Evolutionary conservation across 768 basidiomycete species (phyloP).

Genomic region (Leccinum pellstonianum): DNA sequence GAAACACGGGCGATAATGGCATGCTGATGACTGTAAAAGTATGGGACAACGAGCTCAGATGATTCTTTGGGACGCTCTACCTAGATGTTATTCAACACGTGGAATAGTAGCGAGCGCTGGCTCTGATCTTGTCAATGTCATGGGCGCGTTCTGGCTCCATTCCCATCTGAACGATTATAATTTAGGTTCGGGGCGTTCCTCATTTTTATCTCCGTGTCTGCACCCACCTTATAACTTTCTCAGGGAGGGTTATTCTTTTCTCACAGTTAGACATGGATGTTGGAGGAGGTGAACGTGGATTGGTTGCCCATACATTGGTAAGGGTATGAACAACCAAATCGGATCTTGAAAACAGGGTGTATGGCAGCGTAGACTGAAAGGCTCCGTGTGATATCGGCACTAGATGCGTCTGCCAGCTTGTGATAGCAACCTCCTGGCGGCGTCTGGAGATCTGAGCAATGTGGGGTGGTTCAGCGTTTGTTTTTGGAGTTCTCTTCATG

Average conservation of each 20-base stretch:
- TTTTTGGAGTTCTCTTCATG: background rate
- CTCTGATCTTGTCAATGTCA: too few species aligned
- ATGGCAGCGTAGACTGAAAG: background rate
- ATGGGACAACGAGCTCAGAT: too few species aligned
- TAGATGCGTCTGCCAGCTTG: too few species aligned
- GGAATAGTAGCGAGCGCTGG: too few species aligned
- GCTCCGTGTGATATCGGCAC: background rate
- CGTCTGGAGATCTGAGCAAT: background rate
- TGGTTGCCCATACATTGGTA: background rate
- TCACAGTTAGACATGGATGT: background rate
- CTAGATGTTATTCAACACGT: too few species aligned
- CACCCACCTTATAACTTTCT: background rate
- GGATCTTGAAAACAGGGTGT: background rate
- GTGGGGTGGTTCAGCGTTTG: background rate
- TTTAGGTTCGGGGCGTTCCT: too few species aligned
- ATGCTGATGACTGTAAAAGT: background rate
- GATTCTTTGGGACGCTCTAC: too few species aligned
- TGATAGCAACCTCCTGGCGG: too few species aligned
- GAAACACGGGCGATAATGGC: background rate
- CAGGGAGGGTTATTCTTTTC: background rate
- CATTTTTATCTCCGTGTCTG: background rate
- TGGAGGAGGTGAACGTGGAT: background rate
- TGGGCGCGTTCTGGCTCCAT: too few species aligned
- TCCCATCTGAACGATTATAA: too few species aligned
- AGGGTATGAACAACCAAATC: background rate